Conservation (phyloP, 2,329 filamentous ascomycete species). For the Alternaria consortialis region DNA sequence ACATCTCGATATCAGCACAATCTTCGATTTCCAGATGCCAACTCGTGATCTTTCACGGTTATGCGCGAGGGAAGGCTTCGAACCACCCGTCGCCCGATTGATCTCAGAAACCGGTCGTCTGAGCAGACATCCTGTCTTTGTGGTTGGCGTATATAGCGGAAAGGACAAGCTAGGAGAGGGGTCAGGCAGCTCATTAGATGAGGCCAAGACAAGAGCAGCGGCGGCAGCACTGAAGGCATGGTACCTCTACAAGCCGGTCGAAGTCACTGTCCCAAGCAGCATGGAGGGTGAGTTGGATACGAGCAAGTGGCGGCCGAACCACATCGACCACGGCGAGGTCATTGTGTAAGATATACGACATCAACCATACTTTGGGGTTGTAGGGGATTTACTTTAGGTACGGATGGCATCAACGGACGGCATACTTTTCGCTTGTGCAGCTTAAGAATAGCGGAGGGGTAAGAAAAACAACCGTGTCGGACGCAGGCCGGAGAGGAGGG, state of each 20-base stretch:
- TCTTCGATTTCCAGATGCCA: slow-evolving; percentile 87
- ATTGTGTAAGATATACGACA: slow-evolving; percentile 50
- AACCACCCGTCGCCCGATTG: slow-evolving; percentile 83
- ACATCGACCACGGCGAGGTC: slow-evolving; percentile 67
- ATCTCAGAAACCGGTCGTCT: slow-evolving; percentile 88
- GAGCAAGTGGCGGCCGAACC: slow-evolving; percentile 62
- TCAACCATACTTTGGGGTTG: slow-evolving; percentile 32
- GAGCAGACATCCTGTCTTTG: slow-evolving; percentile 86
- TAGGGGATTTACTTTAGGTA: slow-evolving; percentile 12
- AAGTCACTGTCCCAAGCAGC: slow-evolving; percentile 62
- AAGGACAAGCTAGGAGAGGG: slow-evolving; percentile 91
- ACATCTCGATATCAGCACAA: slow-evolving; percentile 74
- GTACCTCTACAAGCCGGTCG: slow-evolving; percentile 89
- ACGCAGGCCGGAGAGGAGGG: slow-evolving; percentile 5
- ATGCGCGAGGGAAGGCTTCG: slow-evolving; percentile 89
- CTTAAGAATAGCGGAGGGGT: slow-evolving; percentile 7
- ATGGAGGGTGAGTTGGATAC: slow-evolving; percentile 49
- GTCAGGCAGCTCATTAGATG: slow-evolving; percentile 77
- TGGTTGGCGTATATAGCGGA: slow-evolving; percentile 94
- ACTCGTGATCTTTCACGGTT: slow-evolving; percentile 83
- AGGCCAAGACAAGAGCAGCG: slow-evolving; percentile 80
- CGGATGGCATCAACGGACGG: slow-evolving; percentile 19
- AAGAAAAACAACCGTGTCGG: slow-evolving; percentile 1
- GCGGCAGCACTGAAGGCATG: slow-evolving; percentile 89
- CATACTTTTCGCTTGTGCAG: slow-evolving; percentile 30